Evolutionary conservation across 208 protist genomes (phyloP), one percentile per base, ranked within the genome.

Genomic region (Leishmania tarentolae): DNA sequence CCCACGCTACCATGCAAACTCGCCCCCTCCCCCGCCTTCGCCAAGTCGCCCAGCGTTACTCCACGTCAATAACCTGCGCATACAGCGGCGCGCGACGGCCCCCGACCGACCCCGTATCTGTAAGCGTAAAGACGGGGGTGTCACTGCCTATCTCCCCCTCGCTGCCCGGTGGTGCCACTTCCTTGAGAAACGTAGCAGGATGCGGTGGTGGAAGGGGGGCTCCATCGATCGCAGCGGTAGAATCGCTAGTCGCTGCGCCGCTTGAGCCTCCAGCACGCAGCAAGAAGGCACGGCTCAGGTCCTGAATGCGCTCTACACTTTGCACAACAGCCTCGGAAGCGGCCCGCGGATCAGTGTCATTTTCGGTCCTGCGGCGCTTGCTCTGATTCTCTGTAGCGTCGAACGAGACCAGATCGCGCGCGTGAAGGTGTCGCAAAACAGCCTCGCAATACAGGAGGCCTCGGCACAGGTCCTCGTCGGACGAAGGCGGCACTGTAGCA

Each of bases 21-120:
- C 69, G 69, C 72, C 6, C 46, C 71, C 11, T 15, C 71, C 35
- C 6, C 70, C 5, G n/a, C 70, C 15, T 3, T 50, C 35, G 46
- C 47, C 15, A 28, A 37, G 46, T 50, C 11, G 37, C 8, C 35
- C 9, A 46, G 15, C 56, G 40, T 74, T 75, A 86, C 52, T 82
- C 82, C 47, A 86, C 77, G 57, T 82, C 78, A 11, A 86, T 82
- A 44, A 86, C 82, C 50, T 86, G 61, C 11, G 78, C 74, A 53
- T n/a, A 28, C 19, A 76, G 81, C 42, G 76, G 68, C 57, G 53
- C 52, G 50, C 76, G 76, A 37, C 76, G 61, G 31, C 76, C 35
- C 57, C 61, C 70, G 28, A 81, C n/a, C 11, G 76, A 75, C 52
- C 78, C 72, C 11, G 81, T 68, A 71, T 81, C 81, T 46, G 81